Conservation (phyloP, 805 yeast species). For the Candida railenensis region DNA sequence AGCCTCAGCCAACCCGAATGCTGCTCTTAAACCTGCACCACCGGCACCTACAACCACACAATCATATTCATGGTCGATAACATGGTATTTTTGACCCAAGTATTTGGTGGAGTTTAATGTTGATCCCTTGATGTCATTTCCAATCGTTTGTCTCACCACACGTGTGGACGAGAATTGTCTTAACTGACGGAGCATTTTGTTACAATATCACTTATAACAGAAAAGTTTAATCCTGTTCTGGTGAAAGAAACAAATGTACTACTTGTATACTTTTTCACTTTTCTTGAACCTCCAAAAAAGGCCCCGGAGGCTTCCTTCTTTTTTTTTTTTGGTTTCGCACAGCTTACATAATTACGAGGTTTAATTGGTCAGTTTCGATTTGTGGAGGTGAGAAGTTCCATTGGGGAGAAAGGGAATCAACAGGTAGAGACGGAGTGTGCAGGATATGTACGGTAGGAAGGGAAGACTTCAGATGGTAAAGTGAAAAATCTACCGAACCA, state of each 20-base stretch:
- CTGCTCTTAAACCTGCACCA: slow-evolving; percentile 98
- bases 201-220: neutral
- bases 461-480: too few species aligned
- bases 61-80: slow-evolving; percentile 97
- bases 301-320: neutral
- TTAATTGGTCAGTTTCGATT: neutral
- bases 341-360: neutral
- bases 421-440: neutral
- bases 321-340: neutral
- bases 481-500: too few species aligned
- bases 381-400: neutral
- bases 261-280: neutral
- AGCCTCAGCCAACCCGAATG: slow-evolving; percentile 95
- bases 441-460: too few species aligned
- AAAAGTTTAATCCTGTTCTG: neutral
- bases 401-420: neutral
- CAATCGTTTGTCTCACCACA: slow-evolving; percentile 33
- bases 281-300: neutral
- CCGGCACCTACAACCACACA: slow-evolving; percentile 99
- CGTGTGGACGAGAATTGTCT: slow-evolving; percentile 29
- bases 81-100: slow-evolving; percentile 70
- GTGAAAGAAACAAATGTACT: neutral
- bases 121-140: slow-evolving; percentile 35
- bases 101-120: slow-evolving; percentile 43
- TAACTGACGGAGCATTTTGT: slow-evolving; percentile 6